Base-by-base conservation (phyloP, 2,329 filamentous ascomycete species). In the Aspergillus japonicus region DNA sequence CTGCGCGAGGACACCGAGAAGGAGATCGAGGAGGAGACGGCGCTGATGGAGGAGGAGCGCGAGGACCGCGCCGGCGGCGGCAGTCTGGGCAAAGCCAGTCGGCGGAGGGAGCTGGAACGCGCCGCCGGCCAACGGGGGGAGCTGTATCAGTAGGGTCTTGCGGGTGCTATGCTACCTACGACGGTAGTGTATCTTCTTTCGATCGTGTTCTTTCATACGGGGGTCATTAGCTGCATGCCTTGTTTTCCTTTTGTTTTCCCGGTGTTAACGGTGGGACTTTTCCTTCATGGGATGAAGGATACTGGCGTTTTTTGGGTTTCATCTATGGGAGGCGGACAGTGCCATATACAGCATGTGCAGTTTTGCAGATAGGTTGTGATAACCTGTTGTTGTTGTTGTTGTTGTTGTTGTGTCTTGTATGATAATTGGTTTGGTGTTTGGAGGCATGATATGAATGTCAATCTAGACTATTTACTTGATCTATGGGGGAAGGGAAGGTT, bases 1-100 rank as follows among this genome's bases (percentile, higher is more conserved):
- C 64, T 82, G 59, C 73, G 80, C 31, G 80, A 81, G 52, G 80
- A 82, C 21, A 73, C 79, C 7, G 80, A 82, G 65, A 73, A 75
- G 54, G 79, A 81, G 60, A 72, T 80, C 39, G 75, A 76, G 61
- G 79, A 82, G 62, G 74, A 80, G 58, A 74, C 69, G 35, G 70
- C 74, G 31, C 49, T 69, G 57, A 62, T 69, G 57, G 76, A 78
- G 33, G 77, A 78, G 57, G 73, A 74, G 54, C 67, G 58, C 12
- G 78, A 80, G 54, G 78, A 80, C 26, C 67, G 68, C 3, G 70
- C 74, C 29, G 74, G 68, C 2, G 69, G 70, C 26, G 70, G 72
- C 35, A 68, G 69, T 3, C 26, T 55, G 14, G 42, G 42, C 6
- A 55, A 55, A 16, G n/a, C 39, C 21, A 55, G 53, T 55, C 53